Percentiles rank a stretch among this genome's conserved stretches.
These are phyloP conservation scores for Endoconidiophora laricicola DNA, from an alignment of 2,329 filamentous ascomycete genomes.

Conservation along the genomic window DNA sequence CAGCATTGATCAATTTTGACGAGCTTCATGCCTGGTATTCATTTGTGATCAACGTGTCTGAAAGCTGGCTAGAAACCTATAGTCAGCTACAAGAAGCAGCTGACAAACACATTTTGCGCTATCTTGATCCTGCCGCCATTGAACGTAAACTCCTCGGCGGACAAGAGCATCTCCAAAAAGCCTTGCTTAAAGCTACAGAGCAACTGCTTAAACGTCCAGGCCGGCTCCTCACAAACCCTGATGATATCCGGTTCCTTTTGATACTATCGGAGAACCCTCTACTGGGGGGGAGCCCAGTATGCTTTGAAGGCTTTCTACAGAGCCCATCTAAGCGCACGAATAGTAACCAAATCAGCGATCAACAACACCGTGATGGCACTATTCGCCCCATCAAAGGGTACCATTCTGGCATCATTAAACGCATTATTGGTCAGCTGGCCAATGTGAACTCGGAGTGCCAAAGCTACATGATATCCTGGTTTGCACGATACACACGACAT, in stretches of 20 bases:
- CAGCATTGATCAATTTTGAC: constrained; percentile 59
- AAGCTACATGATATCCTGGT: constrained; percentile 61
- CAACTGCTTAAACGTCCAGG: constrained; percentile 65
- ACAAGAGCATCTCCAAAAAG: constrained; percentile 50
- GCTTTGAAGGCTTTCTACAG: constrained; percentile 26
- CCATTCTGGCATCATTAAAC: constrained; percentile 72
- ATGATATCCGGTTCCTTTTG: constrained; percentile 61
- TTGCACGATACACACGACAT: constrained; percentile 49
- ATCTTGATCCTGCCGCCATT: constrained; percentile 24
- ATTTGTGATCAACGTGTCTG: constrained; percentile 49
- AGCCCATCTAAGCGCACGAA: constrained; percentile 7
- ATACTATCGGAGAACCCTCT: constrained; percentile 67
- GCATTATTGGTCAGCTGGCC: constrained; percentile 63
- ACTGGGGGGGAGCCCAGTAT: constrained; percentile 32
- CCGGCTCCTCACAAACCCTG: constrained; percentile 46
- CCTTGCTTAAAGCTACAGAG: constrained; percentile 63
- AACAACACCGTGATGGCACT: constrained; percentile 3
- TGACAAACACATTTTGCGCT: neutral
- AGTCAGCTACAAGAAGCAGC: constrained; percentile 8
- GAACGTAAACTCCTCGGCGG: constrained; percentile 36
- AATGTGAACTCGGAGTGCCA: constrained; percentile 57
- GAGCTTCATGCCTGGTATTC: constrained; percentile 59
- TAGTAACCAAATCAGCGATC: constrained; percentile 2
- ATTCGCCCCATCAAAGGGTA: constrained; percentile 28
- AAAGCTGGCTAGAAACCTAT: constrained; percentile 45